Conservation (phyloP, 169 alveolate genomes). For the Plasmodium chabaudi region DNA sequence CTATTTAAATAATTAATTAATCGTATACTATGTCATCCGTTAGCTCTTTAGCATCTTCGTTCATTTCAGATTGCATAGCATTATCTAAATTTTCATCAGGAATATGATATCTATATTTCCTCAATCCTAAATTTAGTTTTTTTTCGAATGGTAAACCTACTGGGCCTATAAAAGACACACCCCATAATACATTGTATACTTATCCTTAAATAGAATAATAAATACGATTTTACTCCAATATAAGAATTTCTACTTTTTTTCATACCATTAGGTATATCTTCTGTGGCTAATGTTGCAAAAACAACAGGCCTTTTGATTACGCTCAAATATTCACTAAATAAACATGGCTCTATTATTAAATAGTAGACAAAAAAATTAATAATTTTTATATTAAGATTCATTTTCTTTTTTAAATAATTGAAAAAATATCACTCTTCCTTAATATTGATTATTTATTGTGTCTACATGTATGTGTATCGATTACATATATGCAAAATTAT, state of each 20-base stretch:
- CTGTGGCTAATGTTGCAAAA: background rate
- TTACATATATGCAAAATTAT: slow-evolving; percentile 1
- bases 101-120: slow-evolving; percentile 20
- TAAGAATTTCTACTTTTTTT: slow-evolving; percentile 8
- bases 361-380: slow-evolving; percentile 16
- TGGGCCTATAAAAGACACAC: slow-evolving; percentile 29
- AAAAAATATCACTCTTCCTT: background rate
- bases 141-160: slow-evolving; percentile 33
- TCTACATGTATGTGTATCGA: slow-evolving; percentile 3
- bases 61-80: slow-evolving; percentile 33
- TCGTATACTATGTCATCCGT: slow-evolving; percentile 29
- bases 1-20: slow-evolving; percentile 5
- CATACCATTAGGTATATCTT: slow-evolving; percentile 48
- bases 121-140: slow-evolving; percentile 54
- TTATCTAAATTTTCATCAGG: slow-evolving; percentile 5
- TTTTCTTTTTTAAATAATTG: slow-evolving; percentile 19
- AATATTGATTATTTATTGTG: slow-evolving; percentile 4
- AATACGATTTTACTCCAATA: background rate
- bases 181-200: background rate
- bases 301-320: slow-evolving; percentile 1
- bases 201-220: background rate
- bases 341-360: slow-evolving; percentile 17
- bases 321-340: slow-evolving; percentile 9
- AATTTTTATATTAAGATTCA: slow-evolving; percentile 40
- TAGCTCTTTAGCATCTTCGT: slow-evolving; percentile 39